Conservation (phyloP, 805 yeast species). For the Phaffomyces thermotolerans region DNA sequence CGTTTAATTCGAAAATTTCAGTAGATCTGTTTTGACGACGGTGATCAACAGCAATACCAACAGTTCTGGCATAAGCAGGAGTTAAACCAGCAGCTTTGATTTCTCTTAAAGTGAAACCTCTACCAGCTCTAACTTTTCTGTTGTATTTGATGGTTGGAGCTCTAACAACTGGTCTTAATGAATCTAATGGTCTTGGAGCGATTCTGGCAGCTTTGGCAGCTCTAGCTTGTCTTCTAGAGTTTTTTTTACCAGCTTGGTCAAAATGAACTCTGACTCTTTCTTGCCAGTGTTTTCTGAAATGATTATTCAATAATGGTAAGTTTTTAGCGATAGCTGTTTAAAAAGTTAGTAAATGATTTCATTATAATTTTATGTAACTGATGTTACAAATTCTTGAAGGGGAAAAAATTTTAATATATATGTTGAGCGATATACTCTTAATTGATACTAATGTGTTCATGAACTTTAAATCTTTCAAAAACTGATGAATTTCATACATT, state of each 20-base stretch:
- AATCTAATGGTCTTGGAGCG: constrained; percentile 98
- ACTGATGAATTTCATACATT: no score
- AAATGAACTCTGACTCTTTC: constrained; percentile 99
- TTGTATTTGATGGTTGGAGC: constrained; percentile 98
- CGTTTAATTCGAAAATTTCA: constrained; percentile 92
- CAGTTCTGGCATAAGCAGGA: constrained; percentile 93
- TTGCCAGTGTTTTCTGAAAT: constrained; percentile 99
- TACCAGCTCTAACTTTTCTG: constrained; percentile 99
- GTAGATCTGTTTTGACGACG: constrained; percentile 98
- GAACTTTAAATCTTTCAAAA: no score
- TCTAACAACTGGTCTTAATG: constrained; percentile 95
- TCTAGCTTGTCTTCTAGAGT: constrained; percentile 92
- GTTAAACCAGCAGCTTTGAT: constrained; percentile 95
- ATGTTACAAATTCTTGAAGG: no score
- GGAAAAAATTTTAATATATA: no score
- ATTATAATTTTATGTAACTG: no score
- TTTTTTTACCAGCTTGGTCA: constrained; percentile 99
- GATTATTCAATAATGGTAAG: constrained; percentile 98
- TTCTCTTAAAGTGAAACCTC: constrained; percentile 98
- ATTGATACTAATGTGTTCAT: no score
- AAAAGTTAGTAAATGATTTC: constrained; percentile 22
- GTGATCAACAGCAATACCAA: constrained; percentile 99
- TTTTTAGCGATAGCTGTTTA: constrained; percentile 90
- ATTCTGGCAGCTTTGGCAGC: constrained; percentile 86
- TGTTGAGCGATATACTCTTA: no score